Percentiles rank a stretch among this genome's conserved stretches.
phyloP scores from a whole-genome alignment of 257 asterid species.

The Solanum ossicruentum region DNA sequence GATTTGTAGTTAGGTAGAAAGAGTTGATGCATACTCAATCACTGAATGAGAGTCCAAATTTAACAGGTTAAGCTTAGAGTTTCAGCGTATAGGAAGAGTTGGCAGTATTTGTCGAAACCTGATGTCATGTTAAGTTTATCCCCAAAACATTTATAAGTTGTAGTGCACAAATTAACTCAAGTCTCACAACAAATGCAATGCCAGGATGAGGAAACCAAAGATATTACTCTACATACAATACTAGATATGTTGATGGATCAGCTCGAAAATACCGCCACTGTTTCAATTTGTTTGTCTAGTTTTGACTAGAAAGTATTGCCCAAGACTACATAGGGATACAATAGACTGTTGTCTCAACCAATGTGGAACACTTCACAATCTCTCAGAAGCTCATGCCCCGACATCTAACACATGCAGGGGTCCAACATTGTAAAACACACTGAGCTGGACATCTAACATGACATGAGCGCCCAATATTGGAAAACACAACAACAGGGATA shows the following conservation, averaged over 20 bases:
- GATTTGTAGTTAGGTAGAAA: neutral
- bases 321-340: neutral
- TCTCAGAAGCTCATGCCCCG: neutral
- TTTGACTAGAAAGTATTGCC: neutral
- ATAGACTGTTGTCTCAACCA: neutral
- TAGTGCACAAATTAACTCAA: neutral
- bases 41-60: neutral
- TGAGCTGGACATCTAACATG: neutral
- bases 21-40: no score
- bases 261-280: neutral
- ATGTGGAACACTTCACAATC: neutral
- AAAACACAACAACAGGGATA: neutral
- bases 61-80: neutral
- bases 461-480: neutral
- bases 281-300: neutral
- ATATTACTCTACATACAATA: neutral
- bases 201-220: neutral
- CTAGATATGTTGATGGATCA: neutral
- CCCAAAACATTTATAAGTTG: neutral
- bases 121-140: neutral
- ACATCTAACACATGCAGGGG: neutral
- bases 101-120: neutral
- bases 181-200: neutral
- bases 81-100: neutral
- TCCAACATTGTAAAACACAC: neutral